phyloP scores from a whole-genome alignment of 2,329 filamentous ascomycete genomes.

The Colletotrichum brevisporum region DNA sequence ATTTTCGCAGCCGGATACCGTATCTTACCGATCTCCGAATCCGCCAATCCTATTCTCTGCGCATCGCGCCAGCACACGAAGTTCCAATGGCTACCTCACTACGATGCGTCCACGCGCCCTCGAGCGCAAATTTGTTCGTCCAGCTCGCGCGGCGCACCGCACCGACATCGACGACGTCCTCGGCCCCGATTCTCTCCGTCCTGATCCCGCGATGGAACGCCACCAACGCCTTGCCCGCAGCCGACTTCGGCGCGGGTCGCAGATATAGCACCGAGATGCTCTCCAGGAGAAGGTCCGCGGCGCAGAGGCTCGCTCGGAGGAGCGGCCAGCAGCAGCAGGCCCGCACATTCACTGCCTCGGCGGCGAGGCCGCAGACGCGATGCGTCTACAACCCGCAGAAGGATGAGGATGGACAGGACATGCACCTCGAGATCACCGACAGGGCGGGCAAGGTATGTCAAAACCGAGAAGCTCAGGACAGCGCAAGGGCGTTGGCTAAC shows the following conservation, averaged over 20 bases:
- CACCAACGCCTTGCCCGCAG: conserved; percentile 11
- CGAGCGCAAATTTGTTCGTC: conserved; percentile 57
- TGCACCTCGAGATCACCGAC: conserved; percentile 86
- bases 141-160: conserved; percentile 55
- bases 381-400: conserved; percentile 78
- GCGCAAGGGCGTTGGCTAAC: conserved; percentile 30
- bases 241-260: not conserved
- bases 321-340: conserved; percentile 9
- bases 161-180: conserved; percentile 41
- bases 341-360: conserved; percentile 56
- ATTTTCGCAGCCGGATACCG: conserved; percentile 49
- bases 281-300: not conserved
- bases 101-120: conserved; percentile 56
- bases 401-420: conserved; percentile 87
- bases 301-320: conserved; percentile 1
- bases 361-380: conserved; percentile 57
- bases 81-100: conserved; percentile 49
- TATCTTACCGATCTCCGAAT: not conserved
- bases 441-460: conserved; percentile 80
- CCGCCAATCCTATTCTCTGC: not conserved
- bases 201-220: conserved; percentile 46
- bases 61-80: not conserved
- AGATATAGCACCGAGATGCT: not conserved
- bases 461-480: not conserved
- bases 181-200: conserved; percentile 53